Conservation (phyloP, 148 eudicot species). For the Oxyria digyna region DNA sequence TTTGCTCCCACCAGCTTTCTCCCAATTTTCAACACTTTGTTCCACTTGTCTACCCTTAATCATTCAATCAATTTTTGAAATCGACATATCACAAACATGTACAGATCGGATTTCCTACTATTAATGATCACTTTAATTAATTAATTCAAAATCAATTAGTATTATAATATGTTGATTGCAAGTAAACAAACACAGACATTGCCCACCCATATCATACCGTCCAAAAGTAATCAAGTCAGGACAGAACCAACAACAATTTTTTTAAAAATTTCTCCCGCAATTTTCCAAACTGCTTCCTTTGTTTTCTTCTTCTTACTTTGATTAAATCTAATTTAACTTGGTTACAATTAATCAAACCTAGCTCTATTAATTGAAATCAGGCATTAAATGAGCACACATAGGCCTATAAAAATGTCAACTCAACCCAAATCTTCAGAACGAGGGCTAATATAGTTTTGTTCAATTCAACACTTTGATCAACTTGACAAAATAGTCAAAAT, state of each 20-base stretch:
- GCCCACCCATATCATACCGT: slow-evolving; percentile 5
- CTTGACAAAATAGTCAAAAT: no score
- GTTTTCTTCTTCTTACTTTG: not conserved
- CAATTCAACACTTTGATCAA: no score
- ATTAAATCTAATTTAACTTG: no score
- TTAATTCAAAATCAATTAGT: not conserved
- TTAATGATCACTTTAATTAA: not conserved
- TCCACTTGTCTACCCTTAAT: not conserved
- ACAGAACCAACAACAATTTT: not conserved
- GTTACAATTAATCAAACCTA: no score
- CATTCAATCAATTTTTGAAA: not conserved
- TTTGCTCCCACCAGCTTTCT: not conserved
- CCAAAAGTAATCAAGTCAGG: not conserved
- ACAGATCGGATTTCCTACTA: not conserved
- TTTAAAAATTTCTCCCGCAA: not conserved
- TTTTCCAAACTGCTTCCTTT: slow-evolving; percentile 6
- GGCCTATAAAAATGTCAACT: no score
- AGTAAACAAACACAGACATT: slow-evolving; percentile 3
- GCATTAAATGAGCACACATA: no score
- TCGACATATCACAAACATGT: slow-evolving; percentile 2
- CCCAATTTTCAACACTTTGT: not conserved
- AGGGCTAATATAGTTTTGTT: no score
- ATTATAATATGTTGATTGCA: not conserved
- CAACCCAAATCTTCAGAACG: no score
- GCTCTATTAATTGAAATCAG: no score